Base-by-base conservation (phyloP, 371 early-diverging fungal species). In the Mucor velutinosus region DNA sequence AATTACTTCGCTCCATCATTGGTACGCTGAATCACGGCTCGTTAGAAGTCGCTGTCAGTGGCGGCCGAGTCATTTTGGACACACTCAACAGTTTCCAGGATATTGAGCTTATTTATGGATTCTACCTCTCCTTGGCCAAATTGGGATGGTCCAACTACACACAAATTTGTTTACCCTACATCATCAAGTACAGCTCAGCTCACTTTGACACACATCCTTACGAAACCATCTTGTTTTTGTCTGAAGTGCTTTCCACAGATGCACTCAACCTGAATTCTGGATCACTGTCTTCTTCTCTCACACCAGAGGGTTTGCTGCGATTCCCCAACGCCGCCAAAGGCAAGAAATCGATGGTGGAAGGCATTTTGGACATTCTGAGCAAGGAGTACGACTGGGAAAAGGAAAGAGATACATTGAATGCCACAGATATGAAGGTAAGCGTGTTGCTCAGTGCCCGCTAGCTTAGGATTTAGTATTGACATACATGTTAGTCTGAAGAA, bases 71-170 rank as follows among this genome's bases (percentile, higher is more conserved):
- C 19, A 77, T 90, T 35, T 74, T 94, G 35, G 88, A 91, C 19
- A 71, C 80, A 21, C 71, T 89, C 11, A 83, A 87, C 58, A 71
- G 73, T 1, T 85, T 73, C 43, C 73, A 87, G 64, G 79, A 90
- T 69, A 66, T 85, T 0, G 64, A 83, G 14, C 71, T 80, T 25
- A 82, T 92, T 6, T 80, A 91, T 67, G 81, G 87, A 7, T 89
- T 94, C 74, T 86, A 87, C 23, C 76, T 88, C 45, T 82, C 86
- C 30, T 81, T 94, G 51, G 87, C 90, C 29, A 80, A 86, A 25
- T 60, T 90, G 10, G 81, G 84, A 58, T 93, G 93, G 90, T 64
- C 71, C 37, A 87, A 90, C 59, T 92, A 85, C 73, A 85, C 86
- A 35, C 89, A 89, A 67, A 83, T 92, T 23, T 77, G 90, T 61